A percentile compares a stretch with the other conserved stretches of the same genome.
These are phyloP conservation scores for Viola odorata DNA, from an alignment of 345 rosid species.

Conservation along the genomic window DNA sequence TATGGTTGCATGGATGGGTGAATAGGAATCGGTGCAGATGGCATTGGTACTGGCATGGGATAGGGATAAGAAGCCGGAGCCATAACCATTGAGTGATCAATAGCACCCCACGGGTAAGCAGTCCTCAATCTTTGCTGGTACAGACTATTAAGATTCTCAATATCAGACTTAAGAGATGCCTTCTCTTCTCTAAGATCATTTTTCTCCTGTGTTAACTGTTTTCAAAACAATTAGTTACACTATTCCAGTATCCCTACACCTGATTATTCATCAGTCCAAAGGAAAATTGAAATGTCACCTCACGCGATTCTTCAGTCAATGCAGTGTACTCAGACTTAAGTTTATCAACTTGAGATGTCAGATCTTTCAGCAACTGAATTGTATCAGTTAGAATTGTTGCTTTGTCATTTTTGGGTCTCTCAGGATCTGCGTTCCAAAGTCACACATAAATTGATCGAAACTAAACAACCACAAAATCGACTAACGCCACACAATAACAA, in stretches of 20 bases:
- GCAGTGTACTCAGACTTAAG: constrained; percentile 63
- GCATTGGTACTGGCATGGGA: constrained; percentile 69
- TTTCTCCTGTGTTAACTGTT: constrained; percentile 80
- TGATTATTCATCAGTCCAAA: neutral
- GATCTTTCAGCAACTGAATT: constrained; percentile 73
- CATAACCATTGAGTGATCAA: constrained; percentile 72
- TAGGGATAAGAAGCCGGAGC: constrained; percentile 64
- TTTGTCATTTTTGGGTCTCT: constrained; percentile 87
- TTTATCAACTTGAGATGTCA: constrained; percentile 68
- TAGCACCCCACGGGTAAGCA: constrained; percentile 56
- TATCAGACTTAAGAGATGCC: constrained; percentile 65
- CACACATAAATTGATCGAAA: constrained; percentile 7
- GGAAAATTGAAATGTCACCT: constrained; percentile 38
- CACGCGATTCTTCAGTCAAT: constrained; percentile 74
- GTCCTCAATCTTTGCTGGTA: constrained; percentile 74
- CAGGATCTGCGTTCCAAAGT: constrained; percentile 54
- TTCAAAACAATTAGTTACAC: constrained; percentile 1
- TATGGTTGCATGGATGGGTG: constrained; percentile 77
- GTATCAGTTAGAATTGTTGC: constrained; percentile 76
- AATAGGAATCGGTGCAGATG: constrained; percentile 75
- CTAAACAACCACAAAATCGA: neutral
- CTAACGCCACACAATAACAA: neutral
- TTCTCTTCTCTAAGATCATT: constrained; percentile 88
- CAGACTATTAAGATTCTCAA: constrained; percentile 61
- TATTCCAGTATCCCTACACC: neutral